Evolutionary conservation across 108 stramenopile genomes (phyloP).

Genomic region (Nitzschia putrida): DNA sequence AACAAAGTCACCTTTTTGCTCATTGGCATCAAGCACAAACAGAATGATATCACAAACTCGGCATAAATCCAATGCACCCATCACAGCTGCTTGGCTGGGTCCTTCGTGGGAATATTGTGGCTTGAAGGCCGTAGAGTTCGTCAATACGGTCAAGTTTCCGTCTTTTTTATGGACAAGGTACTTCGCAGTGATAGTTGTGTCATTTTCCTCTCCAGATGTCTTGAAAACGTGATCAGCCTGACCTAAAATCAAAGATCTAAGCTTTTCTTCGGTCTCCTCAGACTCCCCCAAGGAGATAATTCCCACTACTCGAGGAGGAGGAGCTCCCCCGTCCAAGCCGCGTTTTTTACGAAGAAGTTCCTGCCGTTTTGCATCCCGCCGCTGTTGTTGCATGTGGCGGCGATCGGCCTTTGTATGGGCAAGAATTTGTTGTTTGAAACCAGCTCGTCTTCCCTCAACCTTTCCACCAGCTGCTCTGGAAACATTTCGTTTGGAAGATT

Average conservation of each 20-base stretch:
- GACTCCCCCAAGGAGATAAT: constrained; percentile 75
- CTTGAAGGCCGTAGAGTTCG: constrained; percentile 69
- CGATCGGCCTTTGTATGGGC: constrained; percentile 73
- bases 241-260: constrained; percentile 39
- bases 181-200: constrained; percentile 57
- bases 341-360: constrained; percentile 50
- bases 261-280: constrained; percentile 64
- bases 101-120: constrained; percentile 49
- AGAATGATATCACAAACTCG: constrained; percentile 86
- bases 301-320: constrained; percentile 82
- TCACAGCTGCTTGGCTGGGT: constrained; percentile 58
- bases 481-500: constrained; percentile 68
- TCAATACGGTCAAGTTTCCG: constrained; percentile 75
- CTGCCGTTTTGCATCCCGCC: constrained; percentile 54
- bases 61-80: constrained; percentile 83
- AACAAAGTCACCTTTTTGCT: constrained; percentile 34
- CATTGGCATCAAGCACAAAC: constrained; percentile 82
- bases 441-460: constrained; percentile 43
- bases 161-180: constrained; percentile 81
- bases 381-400: constrained; percentile 60
- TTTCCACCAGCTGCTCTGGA: constrained; percentile 66
- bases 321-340: constrained; percentile 39
- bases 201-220: constrained; percentile 17
- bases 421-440: constrained; percentile 19
- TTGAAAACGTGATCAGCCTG: constrained; percentile 50